Conservation (phyloP, 2,329 filamentous ascomycete species). For the Neodidymelliopsis sp. region DNA sequence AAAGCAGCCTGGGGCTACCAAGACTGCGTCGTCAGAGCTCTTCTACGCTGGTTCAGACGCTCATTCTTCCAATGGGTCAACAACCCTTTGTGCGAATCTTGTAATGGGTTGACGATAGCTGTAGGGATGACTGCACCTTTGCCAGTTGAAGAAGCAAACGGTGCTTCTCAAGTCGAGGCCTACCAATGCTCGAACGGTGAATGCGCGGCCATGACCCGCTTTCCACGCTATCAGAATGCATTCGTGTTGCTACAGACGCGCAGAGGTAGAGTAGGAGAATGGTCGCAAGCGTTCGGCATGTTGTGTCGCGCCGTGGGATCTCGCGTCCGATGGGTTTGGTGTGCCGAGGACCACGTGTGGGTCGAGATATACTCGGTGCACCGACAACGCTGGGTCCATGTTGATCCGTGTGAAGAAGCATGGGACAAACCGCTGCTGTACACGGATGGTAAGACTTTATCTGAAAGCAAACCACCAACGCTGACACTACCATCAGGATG, state of each 20-base stretch:
- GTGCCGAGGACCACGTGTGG: constrained; percentile 96
- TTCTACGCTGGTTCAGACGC: constrained; percentile 94
- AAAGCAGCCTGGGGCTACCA: constrained; percentile 95
- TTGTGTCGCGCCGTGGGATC: constrained; percentile 90
- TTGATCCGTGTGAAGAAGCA: constrained; percentile 90
- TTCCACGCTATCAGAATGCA: constrained; percentile 92
- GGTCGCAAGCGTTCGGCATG: constrained; percentile 99
- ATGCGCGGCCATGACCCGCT: constrained; percentile 83
- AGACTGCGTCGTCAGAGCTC: constrained; percentile 89
- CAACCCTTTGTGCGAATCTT: constrained; percentile 85
- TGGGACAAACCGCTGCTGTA: constrained; percentile 96
- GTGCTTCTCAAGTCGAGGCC: constrained; percentile 87
- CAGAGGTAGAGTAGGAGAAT: constrained; percentile 88
- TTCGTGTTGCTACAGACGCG: constrained; percentile 89
- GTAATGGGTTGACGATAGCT: constrained; percentile 80
- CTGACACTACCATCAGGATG: constrained; percentile 65
- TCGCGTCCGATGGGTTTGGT: constrained; percentile 97
- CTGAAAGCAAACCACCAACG: neutral
- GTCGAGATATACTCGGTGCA: constrained; percentile 96
- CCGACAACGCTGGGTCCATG: constrained; percentile 90
- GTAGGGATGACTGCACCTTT: constrained; percentile 83
- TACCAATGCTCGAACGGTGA: constrained; percentile 81
- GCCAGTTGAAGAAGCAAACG: constrained; percentile 86
- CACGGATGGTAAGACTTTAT: constrained; percentile 71
- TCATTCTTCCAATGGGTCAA: constrained; percentile 97